Evolutionary conservation across 257 asterid species (phyloP).

Genomic region (Solanum chaucha): DNA sequence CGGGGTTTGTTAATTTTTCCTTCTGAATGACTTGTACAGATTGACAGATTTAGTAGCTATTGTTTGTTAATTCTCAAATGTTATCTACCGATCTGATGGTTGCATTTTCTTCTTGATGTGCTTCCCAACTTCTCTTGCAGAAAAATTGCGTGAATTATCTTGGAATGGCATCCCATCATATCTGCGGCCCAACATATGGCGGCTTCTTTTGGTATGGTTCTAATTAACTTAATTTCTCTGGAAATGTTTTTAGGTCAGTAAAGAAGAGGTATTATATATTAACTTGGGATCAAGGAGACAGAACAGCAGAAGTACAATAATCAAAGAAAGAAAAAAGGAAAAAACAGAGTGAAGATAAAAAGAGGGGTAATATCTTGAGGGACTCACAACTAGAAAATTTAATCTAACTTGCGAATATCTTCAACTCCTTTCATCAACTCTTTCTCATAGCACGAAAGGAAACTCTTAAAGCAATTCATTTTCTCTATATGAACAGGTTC

Average conservation of each 20-base stretch:
- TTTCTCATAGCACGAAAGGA: neutral
- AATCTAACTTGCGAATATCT: neutral
- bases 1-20: neutral
- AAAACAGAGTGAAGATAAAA: neutral
- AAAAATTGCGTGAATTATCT: conserved; percentile 82
- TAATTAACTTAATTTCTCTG: neutral
- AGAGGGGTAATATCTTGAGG: neutral
- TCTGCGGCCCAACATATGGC: conserved; percentile 89
- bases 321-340: neutral
- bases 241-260: neutral
- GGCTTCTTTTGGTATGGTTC: conserved; percentile 84
- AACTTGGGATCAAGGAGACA: neutral
- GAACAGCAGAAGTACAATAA: neutral
- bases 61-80: neutral
- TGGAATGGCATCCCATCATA: conserved; percentile 97
- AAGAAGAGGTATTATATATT: neutral
- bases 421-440: neutral
- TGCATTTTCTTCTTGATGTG: neutral
- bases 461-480: neutral
- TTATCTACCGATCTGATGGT: neutral
- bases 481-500: neutral
- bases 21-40: neutral
- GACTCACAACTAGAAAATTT: neutral
- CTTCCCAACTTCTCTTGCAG: conserved; percentile 34
- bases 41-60: neutral